phyloP scores from a whole-genome alignment of 495 filamentous ascomycete species.

The Trichoderma reesei region DNA sequence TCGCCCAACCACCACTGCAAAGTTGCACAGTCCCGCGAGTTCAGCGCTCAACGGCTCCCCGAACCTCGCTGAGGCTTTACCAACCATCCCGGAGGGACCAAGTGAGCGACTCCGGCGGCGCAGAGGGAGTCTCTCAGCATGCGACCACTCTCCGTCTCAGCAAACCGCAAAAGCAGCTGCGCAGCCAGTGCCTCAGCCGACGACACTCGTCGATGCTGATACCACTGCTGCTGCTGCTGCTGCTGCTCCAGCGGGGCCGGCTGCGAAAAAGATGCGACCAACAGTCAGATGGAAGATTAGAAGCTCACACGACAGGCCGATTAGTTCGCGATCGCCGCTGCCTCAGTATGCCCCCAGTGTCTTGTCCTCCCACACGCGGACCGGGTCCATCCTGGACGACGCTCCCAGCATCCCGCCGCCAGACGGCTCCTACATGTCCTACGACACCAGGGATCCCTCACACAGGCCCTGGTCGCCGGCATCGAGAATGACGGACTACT shows the following conservation, averaged over 20 bases:
- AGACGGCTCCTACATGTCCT: conserved; percentile 35
- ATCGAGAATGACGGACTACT: conserved; percentile 46
- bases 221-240: neutral
- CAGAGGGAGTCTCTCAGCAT: neutral
- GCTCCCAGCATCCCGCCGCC: conserved; percentile 38
- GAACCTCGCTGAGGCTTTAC: neutral
- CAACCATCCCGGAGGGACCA: conserved; percentile 10
- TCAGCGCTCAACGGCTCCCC: neutral
- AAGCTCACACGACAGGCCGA: conserved; percentile 7
- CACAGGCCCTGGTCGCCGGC: conserved; percentile 67
- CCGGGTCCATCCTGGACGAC: conserved; percentile 17
- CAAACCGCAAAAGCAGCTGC: neutral
- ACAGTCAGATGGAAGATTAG: neutral
- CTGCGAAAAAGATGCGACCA: neutral
- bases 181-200: neutral
- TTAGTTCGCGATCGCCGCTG: conserved; percentile 1
- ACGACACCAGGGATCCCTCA: conserved; percentile 27
- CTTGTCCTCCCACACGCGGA: conserved; percentile 13
- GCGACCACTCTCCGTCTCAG: neutral
- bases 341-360: conserved; percentile 4
- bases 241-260: neutral
- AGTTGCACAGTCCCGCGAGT: conserved; percentile 4
- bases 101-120: conserved; percentile 3
- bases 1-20: neutral
- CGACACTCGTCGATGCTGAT: no score